Evolutionary conservation across 805 yeast genomes (phyloP).

Genomic region (Komagataella pastoris): DNA sequence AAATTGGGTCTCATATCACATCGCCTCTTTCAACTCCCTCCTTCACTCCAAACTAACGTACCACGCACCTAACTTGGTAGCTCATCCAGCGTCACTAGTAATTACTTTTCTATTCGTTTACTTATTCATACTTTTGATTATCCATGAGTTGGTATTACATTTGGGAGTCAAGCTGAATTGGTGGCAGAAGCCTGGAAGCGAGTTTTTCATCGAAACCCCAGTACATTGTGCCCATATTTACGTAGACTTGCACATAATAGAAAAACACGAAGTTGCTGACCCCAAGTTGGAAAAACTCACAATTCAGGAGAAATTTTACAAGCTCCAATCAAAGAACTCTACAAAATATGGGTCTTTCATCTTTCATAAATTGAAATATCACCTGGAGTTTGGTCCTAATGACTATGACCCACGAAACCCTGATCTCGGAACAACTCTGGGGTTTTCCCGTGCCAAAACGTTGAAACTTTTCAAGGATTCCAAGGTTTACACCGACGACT

Average conservation of each 20-base stretch:
- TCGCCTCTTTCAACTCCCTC: neutral
- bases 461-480: slow-evolving; percentile 40
- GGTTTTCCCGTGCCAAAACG: slow-evolving; percentile 43
- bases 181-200: slow-evolving; percentile 24
- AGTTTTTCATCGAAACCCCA: slow-evolving; percentile 58
- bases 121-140: slow-evolving; percentile 6
- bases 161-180: slow-evolving; percentile 10
- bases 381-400: slow-evolving; percentile 72
- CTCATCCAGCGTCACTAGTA: slow-evolving; percentile 8
- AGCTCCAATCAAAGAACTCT: neutral
- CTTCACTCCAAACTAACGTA: neutral
- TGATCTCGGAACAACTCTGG: slow-evolving; percentile 58
- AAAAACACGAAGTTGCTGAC: slow-evolving; percentile 6
- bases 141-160: slow-evolving; percentile 13
- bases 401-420: slow-evolving; percentile 56
- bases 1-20: neutral
- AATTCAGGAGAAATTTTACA: neutral
- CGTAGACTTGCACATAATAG: slow-evolving; percentile 31
- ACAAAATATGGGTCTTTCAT: slow-evolving; percentile 9
- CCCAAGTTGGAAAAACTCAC: neutral
- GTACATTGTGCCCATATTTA: slow-evolving; percentile 70
- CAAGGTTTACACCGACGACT: slow-evolving; percentile 14
- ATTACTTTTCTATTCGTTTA: slow-evolving; percentile 15
- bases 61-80: slow-evolving; percentile 6
- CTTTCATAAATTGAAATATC: slow-evolving; percentile 34